Percentiles rank a stretch among this genome's conserved stretches.
Evolutionary conservation across 202 grass and related monocot genomes (phyloP).

Genomic region (Brachypodium distachyon): DNA sequence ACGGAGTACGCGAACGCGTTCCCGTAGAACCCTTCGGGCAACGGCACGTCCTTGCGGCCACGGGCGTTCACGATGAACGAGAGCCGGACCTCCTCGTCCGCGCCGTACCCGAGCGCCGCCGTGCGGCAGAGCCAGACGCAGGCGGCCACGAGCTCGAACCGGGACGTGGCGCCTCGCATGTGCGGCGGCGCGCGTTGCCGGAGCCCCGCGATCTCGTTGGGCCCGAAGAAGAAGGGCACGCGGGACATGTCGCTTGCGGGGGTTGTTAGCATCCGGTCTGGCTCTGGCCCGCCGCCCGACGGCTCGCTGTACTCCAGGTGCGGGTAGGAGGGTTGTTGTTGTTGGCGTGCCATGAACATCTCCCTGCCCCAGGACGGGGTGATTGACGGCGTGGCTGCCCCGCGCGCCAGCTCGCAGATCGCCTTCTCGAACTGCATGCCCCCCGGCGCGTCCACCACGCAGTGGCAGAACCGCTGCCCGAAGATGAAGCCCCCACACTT

Average conservation of each 20-base stretch:
- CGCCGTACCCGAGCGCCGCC: conserved; percentile 32
- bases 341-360: conserved; percentile 40
- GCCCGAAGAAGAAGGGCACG: conserved; percentile 52
- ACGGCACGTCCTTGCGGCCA: neutral
- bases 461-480: conserved; percentile 41
- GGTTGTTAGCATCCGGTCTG: conserved; percentile 22
- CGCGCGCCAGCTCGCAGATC: conserved; percentile 44
- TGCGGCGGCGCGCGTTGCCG: conserved; percentile 22
- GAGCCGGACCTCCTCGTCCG: conserved; percentile 35
- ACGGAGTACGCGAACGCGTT: conserved; percentile 66
- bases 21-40: conserved; percentile 64
- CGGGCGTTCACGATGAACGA: conserved; percentile 58
- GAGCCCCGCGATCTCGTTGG: conserved; percentile 40
- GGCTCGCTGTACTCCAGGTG: conserved; percentile 56
- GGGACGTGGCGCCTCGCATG: conserved; percentile 2
- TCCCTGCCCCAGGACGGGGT: conserved; percentile 43
- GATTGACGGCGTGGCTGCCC: conserved; percentile 20
- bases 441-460: conserved; percentile 37
- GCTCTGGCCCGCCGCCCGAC: neutral
- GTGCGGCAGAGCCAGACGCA: conserved; percentile 55
- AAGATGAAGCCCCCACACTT: conserved; percentile 58
- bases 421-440: conserved; percentile 53
- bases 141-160: conserved; percentile 62
- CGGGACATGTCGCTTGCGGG: neutral
- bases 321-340: conserved; percentile 24